Evolutionary conservation across 148 eudicot genomes (phyloP).

Genomic region (Camellia granthamiana): DNA sequence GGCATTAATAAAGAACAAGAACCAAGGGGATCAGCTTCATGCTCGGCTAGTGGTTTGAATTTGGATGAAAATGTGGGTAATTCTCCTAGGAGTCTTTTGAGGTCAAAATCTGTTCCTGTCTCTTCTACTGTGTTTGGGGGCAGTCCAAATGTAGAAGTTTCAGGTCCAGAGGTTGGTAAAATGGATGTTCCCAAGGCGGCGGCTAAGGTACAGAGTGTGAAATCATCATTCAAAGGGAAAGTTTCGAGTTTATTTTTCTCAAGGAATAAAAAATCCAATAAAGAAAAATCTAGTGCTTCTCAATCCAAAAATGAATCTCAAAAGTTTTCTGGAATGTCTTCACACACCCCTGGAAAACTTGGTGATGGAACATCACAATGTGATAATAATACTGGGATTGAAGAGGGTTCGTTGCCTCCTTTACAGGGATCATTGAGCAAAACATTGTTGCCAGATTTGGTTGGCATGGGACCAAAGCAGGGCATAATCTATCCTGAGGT

Average conservation of each 20-base stretch:
- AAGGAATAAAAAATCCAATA: slow-evolving; percentile 52
- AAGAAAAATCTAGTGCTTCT: slow-evolving; percentile 41
- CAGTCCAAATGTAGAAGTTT: slow-evolving; percentile 31
- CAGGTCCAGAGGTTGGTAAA: slow-evolving; percentile 36
- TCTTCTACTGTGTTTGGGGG: slow-evolving; percentile 45
- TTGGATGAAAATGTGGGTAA: slow-evolving; percentile 30
- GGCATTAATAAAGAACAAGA: slow-evolving; percentile 31
- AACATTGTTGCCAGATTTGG: slow-evolving; percentile 24
- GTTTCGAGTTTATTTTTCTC: slow-evolving; percentile 86
- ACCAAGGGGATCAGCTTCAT: slow-evolving; percentile 53
- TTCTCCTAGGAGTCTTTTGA: slow-evolving; percentile 56
- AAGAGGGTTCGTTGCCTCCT: slow-evolving; percentile 32
- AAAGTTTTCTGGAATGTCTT: slow-evolving; percentile 24
- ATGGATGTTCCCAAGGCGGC: slow-evolving; percentile 39
- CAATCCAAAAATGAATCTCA: slow-evolving; percentile 35
- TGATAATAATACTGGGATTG: slow-evolving; percentile 26
- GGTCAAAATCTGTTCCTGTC: slow-evolving; percentile 90
- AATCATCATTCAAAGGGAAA: slow-evolving; percentile 66
- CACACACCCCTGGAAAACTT: slow-evolving; percentile 27
- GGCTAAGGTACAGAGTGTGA: slow-evolving; percentile 41
- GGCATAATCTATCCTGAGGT: slow-evolving; percentile 54
- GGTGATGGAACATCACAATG: slow-evolving; percentile 18
- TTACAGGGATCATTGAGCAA: slow-evolving; percentile 28
- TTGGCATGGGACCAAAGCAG: slow-evolving; percentile 27
- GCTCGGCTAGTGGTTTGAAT: slow-evolving; percentile 32